Evolutionary conservation across 352 stramenopile species (phyloP).

Genomic region (Pythium phragmiticola): DNA sequence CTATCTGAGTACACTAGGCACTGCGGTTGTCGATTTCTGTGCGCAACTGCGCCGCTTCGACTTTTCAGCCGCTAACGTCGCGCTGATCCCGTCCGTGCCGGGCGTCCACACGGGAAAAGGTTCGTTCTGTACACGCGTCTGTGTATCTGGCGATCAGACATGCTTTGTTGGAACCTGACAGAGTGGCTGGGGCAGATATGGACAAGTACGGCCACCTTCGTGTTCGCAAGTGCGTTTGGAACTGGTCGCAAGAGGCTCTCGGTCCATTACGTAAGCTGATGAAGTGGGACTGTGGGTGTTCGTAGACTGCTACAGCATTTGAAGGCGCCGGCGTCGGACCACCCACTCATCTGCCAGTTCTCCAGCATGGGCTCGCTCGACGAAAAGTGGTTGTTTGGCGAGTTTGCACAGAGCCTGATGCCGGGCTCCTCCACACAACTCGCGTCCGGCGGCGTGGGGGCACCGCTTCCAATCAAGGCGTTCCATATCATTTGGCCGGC

Average conservation of each 20-base stretch:
- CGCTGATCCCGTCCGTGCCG: slow-evolving; percentile 65
- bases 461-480: slow-evolving; percentile 41
- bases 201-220: slow-evolving; percentile 79
- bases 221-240: slow-evolving; percentile 46
- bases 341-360: slow-evolving; percentile 81
- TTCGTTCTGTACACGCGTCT: slow-evolving; percentile 15
- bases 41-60: slow-evolving; percentile 49
- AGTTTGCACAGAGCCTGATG: slow-evolving; percentile 68
- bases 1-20: slow-evolving; percentile 58
- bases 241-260: no score
- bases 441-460: slow-evolving; percentile 11
- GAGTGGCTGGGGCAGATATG: slow-evolving; percentile 47
- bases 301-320: slow-evolving; percentile 53
- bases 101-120: slow-evolving; percentile 68
- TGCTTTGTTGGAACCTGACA: neutral
- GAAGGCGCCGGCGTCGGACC: slow-evolving; percentile 43
- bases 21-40: slow-evolving; percentile 47
- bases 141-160: neutral
- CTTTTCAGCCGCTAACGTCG: slow-evolving; percentile 56
- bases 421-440: slow-evolving; percentile 35
- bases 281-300: neutral
- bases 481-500: slow-evolving; percentile 83
- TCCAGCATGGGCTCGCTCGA: slow-evolving; percentile 80
- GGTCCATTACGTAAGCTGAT: no score
- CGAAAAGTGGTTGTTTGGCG: slow-evolving; percentile 80